These are phyloP conservation scores for Boletus semigastroideus DNA, from an alignment of 1,284 basidiomycete species.

Conservation along the genomic window DNA sequence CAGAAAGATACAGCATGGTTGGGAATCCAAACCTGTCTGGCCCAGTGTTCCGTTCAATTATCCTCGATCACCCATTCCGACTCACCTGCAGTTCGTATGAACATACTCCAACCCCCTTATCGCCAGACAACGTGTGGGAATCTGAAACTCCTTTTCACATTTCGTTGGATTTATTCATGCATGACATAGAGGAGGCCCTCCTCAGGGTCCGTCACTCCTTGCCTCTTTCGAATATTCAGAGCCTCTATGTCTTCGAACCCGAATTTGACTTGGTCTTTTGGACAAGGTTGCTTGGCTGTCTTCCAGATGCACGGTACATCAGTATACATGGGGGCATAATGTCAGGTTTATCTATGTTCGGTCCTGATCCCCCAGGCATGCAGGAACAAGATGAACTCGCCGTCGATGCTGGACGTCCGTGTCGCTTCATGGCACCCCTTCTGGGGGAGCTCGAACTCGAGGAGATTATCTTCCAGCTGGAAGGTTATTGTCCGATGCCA, in stretches of 20 bases:
- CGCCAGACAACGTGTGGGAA: too few species aligned
- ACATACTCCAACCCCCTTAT: too few species aligned
- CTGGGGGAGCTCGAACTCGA: background rate
- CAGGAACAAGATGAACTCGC: background rate
- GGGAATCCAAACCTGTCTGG: too few species aligned
- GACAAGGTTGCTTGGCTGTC: background rate
- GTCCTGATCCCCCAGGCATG: too few species aligned
- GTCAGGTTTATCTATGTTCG: background rate
- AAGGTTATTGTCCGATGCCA: background rate
- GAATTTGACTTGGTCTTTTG: background rate
- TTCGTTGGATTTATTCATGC: too few species aligned
- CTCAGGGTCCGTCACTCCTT: background rate
- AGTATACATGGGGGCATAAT: background rate
- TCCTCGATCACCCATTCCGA: rapidly evolving
- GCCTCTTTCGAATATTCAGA: background rate
- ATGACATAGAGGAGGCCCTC: background rate
- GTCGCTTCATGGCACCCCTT: background rate
- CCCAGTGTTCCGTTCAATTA: too few species aligned
- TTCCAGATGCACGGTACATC: background rate
- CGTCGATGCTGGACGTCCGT: too few species aligned
- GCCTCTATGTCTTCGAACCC: background rate
- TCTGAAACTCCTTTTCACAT: too few species aligned
- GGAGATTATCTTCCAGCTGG: background rate
- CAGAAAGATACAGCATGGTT: too few species aligned
- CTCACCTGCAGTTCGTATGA: background rate